Evolutionary conservation across 768 basidiomycete genomes (phyloP), one percentile per base, ranked within the genome.

Genomic region (Rhizopogon vinicolor): DNA sequence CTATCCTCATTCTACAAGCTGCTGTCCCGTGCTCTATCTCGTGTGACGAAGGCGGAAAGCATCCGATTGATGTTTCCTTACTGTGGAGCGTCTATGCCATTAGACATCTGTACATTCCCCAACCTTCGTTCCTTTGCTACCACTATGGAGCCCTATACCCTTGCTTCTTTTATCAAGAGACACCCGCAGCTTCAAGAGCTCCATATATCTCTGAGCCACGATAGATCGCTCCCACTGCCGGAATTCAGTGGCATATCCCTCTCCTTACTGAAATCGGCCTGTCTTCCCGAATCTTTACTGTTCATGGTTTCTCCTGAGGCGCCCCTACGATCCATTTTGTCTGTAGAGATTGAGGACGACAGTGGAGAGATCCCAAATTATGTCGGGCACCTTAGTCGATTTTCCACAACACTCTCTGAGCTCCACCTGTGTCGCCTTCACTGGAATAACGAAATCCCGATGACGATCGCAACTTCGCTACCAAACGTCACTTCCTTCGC

Each of bases 1-100:
- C 14, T 54, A 7, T 48, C 53, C 53, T 31, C 53, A 8, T 54
- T 51, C 19, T 54, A 54, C 31, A 54, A 48, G 19, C 5, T 51
- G 13, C 7, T 54, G 2, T 37, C 44, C 1, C 29, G 51, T 33
- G 53, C 53, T 8, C 31, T 54, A n/a, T n/a, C 35, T 22, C 22
- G 53, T 28, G n/a, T 8, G 1, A 25, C 7, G 2, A 31, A 31
- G 1, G 44, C 37, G 12, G 53, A 54, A 49, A 29, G 29, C 16
- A 51, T 28, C 33, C 53, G 44, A 7, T 48, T 54, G n/a, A 51
- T 54, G 29, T 51, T 54, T 54, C 48, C 48, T 37, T 49, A 49
- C 35, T 49, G 48, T 22, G 48, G 48, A 16, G 48, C 33, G 16
- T 49, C 48, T 37, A 18, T 49, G 48, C 9, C 35, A 25, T 37